These are phyloP conservation scores for Zygosaccharomyces pseudobailii DNA, from an alignment of 1,139 yeast genomes.

Conservation along the genomic window DNA sequence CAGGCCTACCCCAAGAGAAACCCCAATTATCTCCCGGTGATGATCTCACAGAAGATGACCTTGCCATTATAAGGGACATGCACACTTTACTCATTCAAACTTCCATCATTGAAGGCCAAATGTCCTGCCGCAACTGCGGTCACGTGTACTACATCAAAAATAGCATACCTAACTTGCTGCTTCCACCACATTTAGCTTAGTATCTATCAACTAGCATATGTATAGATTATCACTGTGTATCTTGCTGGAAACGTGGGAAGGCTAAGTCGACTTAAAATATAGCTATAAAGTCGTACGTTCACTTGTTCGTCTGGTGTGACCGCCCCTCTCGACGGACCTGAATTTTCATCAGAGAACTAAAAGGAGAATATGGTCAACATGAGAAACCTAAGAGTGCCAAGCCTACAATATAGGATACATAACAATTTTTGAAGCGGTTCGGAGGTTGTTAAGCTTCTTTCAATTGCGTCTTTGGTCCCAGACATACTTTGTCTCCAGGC, in stretches of 20 bases:
- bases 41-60: constrained; percentile 45
- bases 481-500: background rate
- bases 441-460: background rate
- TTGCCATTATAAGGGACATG: constrained; percentile 63
- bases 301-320: background rate
- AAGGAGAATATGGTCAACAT: constrained; percentile 4
- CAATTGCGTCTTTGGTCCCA: background rate
- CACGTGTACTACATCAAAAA: constrained; percentile 88
- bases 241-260: background rate
- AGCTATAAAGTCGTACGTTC: background rate
- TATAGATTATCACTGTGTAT: background rate
- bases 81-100: constrained; percentile 81
- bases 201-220: background rate
- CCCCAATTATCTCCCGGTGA: constrained; percentile 41
- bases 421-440: background rate
- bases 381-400: background rate
- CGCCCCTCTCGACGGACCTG: background rate
- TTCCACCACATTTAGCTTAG: constrained; percentile 85
- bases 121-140: constrained; percentile 81
- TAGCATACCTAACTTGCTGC: constrained; percentile 86
- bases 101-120: constrained; percentile 78
- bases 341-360: constrained; percentile 1
- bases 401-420: background rate
- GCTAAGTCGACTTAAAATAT: background rate
- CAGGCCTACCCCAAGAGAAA: constrained; percentile 48